Base-by-base conservation (phyloP, 1,284 basidiomycete genomes). In the Fomitiporia mediterranea region DNA sequence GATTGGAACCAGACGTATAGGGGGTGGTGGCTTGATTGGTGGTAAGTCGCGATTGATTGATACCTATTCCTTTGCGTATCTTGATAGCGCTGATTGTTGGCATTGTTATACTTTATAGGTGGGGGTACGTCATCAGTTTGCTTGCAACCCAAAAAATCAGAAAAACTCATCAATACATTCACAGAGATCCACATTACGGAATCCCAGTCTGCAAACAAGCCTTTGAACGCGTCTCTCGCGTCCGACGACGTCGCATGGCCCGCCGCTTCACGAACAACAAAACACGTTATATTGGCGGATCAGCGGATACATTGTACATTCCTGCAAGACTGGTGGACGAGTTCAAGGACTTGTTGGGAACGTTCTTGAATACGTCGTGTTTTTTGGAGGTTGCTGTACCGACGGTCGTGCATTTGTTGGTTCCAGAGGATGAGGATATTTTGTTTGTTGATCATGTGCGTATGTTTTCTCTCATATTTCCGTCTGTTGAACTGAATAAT, bases 331-430 rank as follows among this genome's bases (percentile, higher is more conserved):
- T 74, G 57, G 66, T 68, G 34, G 59, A 61, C n/a, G 53, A 59
- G 2, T 75, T 79, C 64, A 66, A 75, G 66, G 69, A 75, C 8
- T 65, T 71, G 9, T 65, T 77, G 4, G 73, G 66, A 1, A 61
- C 69, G 7, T 80, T 80, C 64, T 67, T 79, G 27, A 71, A 75
- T 58, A 80, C 77, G 4, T 55, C 72, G 40, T 78, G 76, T 58
- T 80, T 79, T 66, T 62, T 78, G 17, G 78, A 78, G 62, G 79
- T 79, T 15, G 77, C 75, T 4, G 67, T 69, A 2, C 78, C 77
- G 0, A 78, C 75, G 19, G 65, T 70, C 0, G 63, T 77, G 6
- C 78, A 78, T 58, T 65, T 79, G 2, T 70, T 72, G 15, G 61
- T 69, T 1, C 71, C 76, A 0, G 67, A 59, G 0, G 65, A 64